phyloP scores from a whole-genome alignment of 73 alveolate genomes.

The Paramecium biaurelia region DNA sequence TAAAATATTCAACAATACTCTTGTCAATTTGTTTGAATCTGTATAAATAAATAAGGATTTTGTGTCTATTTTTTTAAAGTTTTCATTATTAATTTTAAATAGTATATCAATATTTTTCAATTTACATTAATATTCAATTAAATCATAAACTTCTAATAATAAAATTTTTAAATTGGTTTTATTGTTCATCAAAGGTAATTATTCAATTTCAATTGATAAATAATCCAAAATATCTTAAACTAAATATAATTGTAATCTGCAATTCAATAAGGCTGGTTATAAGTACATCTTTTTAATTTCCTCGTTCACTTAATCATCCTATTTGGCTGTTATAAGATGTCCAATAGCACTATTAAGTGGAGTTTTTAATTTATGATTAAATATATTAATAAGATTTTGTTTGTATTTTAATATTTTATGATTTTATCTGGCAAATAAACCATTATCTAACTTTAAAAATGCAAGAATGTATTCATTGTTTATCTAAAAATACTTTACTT shows the following conservation, averaged over 20 bases:
- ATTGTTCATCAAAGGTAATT: not conserved
- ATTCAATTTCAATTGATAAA: not conserved
- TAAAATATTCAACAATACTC: not conserved
- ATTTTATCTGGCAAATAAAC: not conserved
- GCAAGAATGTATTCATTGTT: not conserved
- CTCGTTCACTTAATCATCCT: not conserved
- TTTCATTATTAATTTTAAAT: not conserved
- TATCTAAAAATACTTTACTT: not conserved
- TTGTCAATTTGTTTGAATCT: not conserved
- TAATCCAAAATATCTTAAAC: not conserved
- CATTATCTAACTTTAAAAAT: not conserved
- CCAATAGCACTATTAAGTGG: conserved; percentile 31
- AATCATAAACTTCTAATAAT: not conserved
- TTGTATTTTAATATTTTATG: not conserved
- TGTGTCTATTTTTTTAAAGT: not conserved
- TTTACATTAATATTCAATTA: not conserved
- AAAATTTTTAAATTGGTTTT: not conserved
- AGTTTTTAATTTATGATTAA: conserved; percentile 36
- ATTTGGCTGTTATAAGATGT: not conserved
- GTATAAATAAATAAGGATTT: not conserved
- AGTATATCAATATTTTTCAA: not conserved
- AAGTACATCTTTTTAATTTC: not conserved
- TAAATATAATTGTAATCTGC: not conserved
- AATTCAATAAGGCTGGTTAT: not conserved
- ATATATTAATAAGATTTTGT: not conserved